Conservation (phyloP, 176 grass and related monocot genomes). For the Themeda triandra region DNA sequence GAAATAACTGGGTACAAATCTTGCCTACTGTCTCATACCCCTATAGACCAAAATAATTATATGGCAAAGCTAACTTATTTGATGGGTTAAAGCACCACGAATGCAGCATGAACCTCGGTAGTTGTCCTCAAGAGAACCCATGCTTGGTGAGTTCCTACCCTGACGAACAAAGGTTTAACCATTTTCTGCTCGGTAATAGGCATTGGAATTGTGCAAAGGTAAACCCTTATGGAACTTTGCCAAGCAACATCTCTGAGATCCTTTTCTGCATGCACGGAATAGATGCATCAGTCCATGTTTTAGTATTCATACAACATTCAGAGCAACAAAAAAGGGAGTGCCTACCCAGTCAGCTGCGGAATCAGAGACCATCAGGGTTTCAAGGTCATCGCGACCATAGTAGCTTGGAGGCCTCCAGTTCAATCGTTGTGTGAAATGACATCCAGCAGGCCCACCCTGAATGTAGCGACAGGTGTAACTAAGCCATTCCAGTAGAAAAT, state of each 20-base stretch:
- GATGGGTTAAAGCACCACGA: not conserved
- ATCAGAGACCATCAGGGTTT: conserved; percentile 35
- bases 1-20: too few relatives aligned
- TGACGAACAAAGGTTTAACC: not conserved
- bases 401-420: conserved; percentile 92
- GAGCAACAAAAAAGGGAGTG: too few relatives aligned
- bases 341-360: too few relatives aligned
- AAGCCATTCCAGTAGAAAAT: too few relatives aligned
- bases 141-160: not conserved
- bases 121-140: not conserved
- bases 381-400: not conserved
- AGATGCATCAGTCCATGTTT: too few relatives aligned
- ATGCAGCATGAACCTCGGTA: not conserved
- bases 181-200: too few relatives aligned
- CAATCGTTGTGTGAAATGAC: conserved; percentile 60
- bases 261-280: too few relatives aligned
- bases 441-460: conserved; percentile 72
- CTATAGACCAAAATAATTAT: not conserved
- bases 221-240: too few relatives aligned
- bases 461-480: conserved; percentile 70
- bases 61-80: not conserved
- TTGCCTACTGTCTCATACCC: not conserved
- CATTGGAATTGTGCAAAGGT: too few relatives aligned
- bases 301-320: too few relatives aligned
- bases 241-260: too few relatives aligned